Evolutionary conservation across 2,329 filamentous ascomycete genomes (phyloP).

Genomic region (Stachybotrys elegans): DNA sequence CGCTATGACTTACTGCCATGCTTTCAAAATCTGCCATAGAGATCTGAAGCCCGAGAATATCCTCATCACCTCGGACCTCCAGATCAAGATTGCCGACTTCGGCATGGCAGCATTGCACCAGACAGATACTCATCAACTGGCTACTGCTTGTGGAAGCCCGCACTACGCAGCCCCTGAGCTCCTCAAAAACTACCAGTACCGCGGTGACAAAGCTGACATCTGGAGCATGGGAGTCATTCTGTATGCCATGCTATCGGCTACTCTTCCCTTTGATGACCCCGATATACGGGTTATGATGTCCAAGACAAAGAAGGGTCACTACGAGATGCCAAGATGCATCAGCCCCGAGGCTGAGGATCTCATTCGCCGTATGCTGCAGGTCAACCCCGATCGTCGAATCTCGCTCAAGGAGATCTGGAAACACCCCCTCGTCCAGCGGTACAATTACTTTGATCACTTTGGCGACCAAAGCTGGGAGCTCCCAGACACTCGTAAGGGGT

Average conservation of each 20-base stretch:
- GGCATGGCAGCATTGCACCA: constrained; percentile 93
- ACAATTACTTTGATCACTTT: constrained; percentile 68
- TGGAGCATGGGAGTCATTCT: constrained; percentile 93
- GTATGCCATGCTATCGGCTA: constrained; percentile 79
- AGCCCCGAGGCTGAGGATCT: constrained; percentile 69
- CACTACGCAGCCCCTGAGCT: constrained; percentile 96
- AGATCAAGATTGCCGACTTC: constrained; percentile 94
- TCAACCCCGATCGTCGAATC: constrained; percentile 74
- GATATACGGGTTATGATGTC: constrained; percentile 58
- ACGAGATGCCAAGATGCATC: constrained; percentile 57
- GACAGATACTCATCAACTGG: constrained; percentile 70
- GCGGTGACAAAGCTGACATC: constrained; percentile 81
- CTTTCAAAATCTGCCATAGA: constrained; percentile 91
- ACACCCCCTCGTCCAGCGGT: constrained; percentile 82
- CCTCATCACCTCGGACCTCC: constrained; percentile 67
- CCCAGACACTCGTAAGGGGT: constrained; percentile 55
- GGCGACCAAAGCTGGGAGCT: constrained; percentile 50
- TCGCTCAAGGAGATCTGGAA: constrained; percentile 76
- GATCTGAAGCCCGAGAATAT: constrained; percentile 98
- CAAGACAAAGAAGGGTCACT: constrained; percentile 55
- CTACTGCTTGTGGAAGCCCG: constrained; percentile 90
- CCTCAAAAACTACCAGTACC: constrained; percentile 70
- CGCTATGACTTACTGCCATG: constrained; percentile 87
- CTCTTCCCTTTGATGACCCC: constrained; percentile 73
- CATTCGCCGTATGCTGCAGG: constrained; percentile 72